These are phyloP conservation scores for Arabidopsis arenosa DNA, from an alignment of 345 rosid species.

Conservation along the genomic window DNA sequence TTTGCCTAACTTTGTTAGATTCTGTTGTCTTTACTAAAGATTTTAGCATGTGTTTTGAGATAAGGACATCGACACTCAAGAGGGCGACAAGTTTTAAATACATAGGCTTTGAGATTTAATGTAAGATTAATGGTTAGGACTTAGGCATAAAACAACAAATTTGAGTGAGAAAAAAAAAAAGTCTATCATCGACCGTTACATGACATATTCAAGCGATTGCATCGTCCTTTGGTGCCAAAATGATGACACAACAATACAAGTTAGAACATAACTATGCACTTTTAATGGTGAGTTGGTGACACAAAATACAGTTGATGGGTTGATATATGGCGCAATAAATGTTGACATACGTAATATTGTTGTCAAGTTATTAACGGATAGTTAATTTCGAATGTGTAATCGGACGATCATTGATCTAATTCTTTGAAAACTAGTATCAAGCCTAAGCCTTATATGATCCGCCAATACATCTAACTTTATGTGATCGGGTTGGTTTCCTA, in stretches of 20 bases:
- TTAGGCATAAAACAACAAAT: neutral
- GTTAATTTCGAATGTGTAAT: conserved; percentile 1
- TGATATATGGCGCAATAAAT: conserved; percentile 1
- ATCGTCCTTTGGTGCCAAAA: conserved; percentile 16
- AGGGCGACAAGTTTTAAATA: conserved; percentile 5
- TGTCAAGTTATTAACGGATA: neutral
- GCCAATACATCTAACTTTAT: neutral
- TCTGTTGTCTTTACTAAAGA: conserved; percentile 34
- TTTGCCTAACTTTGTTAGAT: conserved; percentile 32
- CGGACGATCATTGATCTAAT: neutral
- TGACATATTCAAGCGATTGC: conserved; percentile 25
- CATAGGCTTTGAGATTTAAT: neutral
- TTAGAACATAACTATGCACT: neutral
- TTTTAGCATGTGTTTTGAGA: conserved; percentile 20
- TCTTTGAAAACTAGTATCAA: neutral
- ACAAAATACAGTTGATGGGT: neutral
- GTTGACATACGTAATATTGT: conserved; percentile 1
- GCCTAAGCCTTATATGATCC: neutral
- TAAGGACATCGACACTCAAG: conserved; percentile 13
- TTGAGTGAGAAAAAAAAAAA: neutral
- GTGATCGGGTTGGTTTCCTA: neutral
- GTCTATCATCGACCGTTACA: conserved; percentile 6
- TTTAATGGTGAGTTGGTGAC: conserved; percentile 9
- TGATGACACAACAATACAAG: conserved; percentile 13
- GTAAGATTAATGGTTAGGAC: neutral